Evolutionary conservation across 768 basidiomycete genomes (phyloP).

Genomic region (Boletus pseudopeckii): DNA sequence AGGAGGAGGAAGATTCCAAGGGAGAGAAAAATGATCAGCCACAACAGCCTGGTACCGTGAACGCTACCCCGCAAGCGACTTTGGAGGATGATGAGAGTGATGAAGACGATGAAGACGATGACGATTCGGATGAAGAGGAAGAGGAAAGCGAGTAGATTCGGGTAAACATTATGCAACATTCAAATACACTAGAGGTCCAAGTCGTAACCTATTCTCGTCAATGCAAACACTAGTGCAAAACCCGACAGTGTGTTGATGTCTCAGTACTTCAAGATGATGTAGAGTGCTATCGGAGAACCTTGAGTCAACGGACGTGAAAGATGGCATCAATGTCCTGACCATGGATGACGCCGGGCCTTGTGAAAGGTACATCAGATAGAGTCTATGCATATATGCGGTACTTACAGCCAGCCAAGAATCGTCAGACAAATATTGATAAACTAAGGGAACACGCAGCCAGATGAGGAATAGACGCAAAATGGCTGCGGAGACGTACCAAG

Average conservation of each 20-base stretch:
- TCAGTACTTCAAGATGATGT: slow-evolving; percentile 77
- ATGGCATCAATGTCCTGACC: slow-evolving; percentile 31
- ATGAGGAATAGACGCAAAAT: neutral
- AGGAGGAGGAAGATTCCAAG: too few relatives aligned
- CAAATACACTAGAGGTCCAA: slow-evolving; percentile 3
- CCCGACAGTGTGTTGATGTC: neutral
- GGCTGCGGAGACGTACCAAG: slow-evolving; percentile 47
- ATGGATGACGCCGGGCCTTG: slow-evolving; percentile 76
- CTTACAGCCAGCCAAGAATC: slow-evolving; percentile 76
- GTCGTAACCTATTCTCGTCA: neutral
- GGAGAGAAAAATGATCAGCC: slow-evolving; percentile 18
- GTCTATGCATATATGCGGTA: slow-evolving; percentile 3
- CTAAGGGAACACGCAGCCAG: slow-evolving; percentile 20
- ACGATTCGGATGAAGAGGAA: slow-evolving; percentile 4
- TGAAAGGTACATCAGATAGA: slow-evolving; percentile 10
- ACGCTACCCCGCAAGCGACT: neutral
- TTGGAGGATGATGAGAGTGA: slow-evolving; percentile 6
- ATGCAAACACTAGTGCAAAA: neutral
- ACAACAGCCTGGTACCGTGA: neutral
- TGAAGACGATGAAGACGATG: slow-evolving; percentile 1
- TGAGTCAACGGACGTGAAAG: slow-evolving; percentile 9
- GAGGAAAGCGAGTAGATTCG: slow-evolving; percentile 11
- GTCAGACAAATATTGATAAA: slow-evolving; percentile 78
- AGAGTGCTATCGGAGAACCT: slow-evolving; percentile 50
- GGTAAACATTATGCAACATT: slow-evolving; percentile 9